Evolutionary conservation across 2,329 filamentous ascomycete genomes (phyloP), one percentile per base, ranked within the genome.

Genomic region (Colletotrichum tabaci): DNA sequence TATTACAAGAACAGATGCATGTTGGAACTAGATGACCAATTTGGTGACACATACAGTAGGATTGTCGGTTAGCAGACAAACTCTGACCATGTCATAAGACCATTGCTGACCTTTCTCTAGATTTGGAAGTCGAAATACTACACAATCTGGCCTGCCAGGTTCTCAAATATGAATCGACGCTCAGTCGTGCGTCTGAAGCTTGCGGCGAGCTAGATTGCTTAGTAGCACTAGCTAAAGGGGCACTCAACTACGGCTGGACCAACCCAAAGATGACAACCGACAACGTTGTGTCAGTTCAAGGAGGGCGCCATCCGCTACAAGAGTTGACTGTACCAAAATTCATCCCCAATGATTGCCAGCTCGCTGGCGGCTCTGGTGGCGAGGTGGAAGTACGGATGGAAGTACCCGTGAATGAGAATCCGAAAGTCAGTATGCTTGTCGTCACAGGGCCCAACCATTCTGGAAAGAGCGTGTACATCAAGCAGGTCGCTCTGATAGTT

Each of bases 391-490:
- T 49, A 73, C n/a, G 69, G 76, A 12, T 56, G 73, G 56, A 46
- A 74, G 15, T 73, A 77, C 3, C 42, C 5, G 18, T 6, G 18
- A 30, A 16, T 18, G 9, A n/a, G 10, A 44, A 49, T 15, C 75
- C 73, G 23, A 65, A 67, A 15, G 47, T 47, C 15, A 94, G 89
- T 74, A 92, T 94, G 82, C 80, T 98, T 15, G 84, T 98, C 7
- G 82, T 99, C 76, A 98, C 96, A 0, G 96, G 96, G 0, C 95
- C 96, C 5, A 99, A 99, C 76, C 97, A 96, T 79, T 98, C 96
- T 0, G 96, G 96, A 0, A 99, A 99, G 81, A 98, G 95, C 76
- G 90, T 98, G 0, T 98, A 98, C 80, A 87, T 98, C 78, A 99
- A 97, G 80, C 96, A 99, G 80, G 90, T 94, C 42, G 96, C 95